Evolutionary conservation across 306 rosid genomes (phyloP), one percentile per base, ranked within the genome.

Genomic region (Rosa multiflora): DNA sequence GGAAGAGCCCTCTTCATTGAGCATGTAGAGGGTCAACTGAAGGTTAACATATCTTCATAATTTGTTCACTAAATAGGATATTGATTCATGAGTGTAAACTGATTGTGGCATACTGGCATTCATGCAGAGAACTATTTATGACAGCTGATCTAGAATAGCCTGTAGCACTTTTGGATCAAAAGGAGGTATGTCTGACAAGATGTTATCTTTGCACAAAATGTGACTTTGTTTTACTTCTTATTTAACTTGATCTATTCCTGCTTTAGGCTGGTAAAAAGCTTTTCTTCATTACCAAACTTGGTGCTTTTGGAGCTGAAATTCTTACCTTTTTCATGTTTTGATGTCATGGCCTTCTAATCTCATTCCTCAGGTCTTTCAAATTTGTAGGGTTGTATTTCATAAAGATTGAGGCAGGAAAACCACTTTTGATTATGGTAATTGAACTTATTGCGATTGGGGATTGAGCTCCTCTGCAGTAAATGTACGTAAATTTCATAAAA

Each of bases 11-110:
- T 95, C 77, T 95, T 95, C 87, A 76, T 92, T 87, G 98, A 97
- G 73, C 99, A 95, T 84, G 99, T 95, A n/a, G 98, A 95, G 85
- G 99, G 99, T 76, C 99, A 88, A 84, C 94, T 95, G 63, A 95
- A 95, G 98, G 98, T 92, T 79, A 75, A 71, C 72, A 73, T 56
- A 52, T 58, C 59, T 68, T 37, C 14, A 74, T 72, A 52, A 59
- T 66, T 55, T 47, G 15, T 70, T 64, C 68, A 76, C 35, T 17
- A 23, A 59, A 53, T 78, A 15, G 12, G 10, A 74, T 59, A 70
- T 58, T 70, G 29, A 73, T 75, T 72, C 62, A 53, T 53, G 85
- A 47, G 69, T 43, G 14, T 55, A 39, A 64, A 80, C 82, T 88
- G 69, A 86, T 75, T 78, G 32, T 32, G 37, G 3, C 37, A 32